A percentile compares a stretch with the other conserved stretches of the same genome.
Evolutionary conservation across 371 early-diverging fungal species (phyloP).

Genomic region (Haplosporangium sp.): DNA sequence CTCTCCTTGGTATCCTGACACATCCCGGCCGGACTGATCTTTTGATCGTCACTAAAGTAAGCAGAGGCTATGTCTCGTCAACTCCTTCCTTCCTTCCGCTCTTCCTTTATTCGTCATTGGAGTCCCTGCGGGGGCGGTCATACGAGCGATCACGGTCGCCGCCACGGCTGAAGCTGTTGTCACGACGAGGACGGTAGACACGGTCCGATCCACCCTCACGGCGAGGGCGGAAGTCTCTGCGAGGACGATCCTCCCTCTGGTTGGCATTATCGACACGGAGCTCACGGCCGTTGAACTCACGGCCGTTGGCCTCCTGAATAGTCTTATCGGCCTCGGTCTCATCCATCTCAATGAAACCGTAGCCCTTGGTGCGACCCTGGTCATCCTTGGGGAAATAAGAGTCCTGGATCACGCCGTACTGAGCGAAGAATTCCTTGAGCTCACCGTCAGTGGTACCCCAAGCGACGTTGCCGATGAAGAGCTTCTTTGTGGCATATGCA

Average conservation of each 20-base stretch:
- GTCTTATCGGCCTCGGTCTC: slow-evolving; percentile 65
- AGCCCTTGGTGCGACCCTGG: slow-evolving; percentile 76
- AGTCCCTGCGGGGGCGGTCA: slow-evolving; percentile 33
- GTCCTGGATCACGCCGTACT: slow-evolving; percentile 53
- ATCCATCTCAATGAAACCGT: slow-evolving; percentile 77
- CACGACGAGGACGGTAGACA: slow-evolving; percentile 22
- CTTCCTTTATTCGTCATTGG: slow-evolving; percentile 24
- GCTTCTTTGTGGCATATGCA: slow-evolving; percentile 61
- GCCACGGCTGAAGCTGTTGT: slow-evolving; percentile 22
- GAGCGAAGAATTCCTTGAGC: slow-evolving; percentile 60
- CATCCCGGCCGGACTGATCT: too few species aligned
- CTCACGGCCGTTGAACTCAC: slow-evolving; percentile 70
- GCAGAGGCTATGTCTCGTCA: not conserved
- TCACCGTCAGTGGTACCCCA: slow-evolving; percentile 68
- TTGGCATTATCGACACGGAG: slow-evolving; percentile 61
- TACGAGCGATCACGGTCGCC: slow-evolving; percentile 16
- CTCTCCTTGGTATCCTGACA: too few species aligned
- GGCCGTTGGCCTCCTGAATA: slow-evolving; percentile 65
- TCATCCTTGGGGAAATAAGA: slow-evolving; percentile 59
- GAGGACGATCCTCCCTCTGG: slow-evolving; percentile 17
- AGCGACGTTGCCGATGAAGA: slow-evolving; percentile 76
- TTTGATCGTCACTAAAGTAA: too few species aligned
- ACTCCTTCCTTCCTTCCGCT: not conserved
- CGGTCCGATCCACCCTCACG: slow-evolving; percentile 10
- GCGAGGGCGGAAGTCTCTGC: slow-evolving; percentile 20